A percentile compares a stretch with the other conserved stretches of the same genome.
phyloP scores from a whole-genome alignment of 805 yeast genomes.

The Metschnikowia kofuensis region DNA sequence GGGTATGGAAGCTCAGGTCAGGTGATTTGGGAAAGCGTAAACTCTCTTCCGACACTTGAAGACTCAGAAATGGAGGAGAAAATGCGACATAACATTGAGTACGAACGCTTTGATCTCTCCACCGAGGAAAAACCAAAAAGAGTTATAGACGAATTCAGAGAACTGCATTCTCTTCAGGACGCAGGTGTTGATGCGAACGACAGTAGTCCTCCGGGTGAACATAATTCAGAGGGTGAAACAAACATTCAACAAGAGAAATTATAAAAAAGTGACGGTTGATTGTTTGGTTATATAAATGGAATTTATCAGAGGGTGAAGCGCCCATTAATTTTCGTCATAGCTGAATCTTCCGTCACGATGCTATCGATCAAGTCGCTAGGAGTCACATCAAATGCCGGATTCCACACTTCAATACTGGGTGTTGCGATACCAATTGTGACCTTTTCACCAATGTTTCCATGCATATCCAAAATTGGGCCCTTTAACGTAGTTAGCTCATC shows the following conservation, averaged over 20 bases:
- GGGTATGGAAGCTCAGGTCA: slow-evolving; percentile 64
- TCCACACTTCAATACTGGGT: slow-evolving; percentile 84
- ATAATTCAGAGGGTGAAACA: too few relatives aligned
- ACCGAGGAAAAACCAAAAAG: neutral
- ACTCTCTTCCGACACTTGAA: slow-evolving; percentile 48
- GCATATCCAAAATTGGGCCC: slow-evolving; percentile 46
- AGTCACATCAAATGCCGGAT: slow-evolving; percentile 94
- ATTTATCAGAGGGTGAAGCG: slow-evolving; percentile 7
- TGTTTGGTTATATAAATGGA: neutral
- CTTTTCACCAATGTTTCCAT: slow-evolving; percentile 30
- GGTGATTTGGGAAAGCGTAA: slow-evolving; percentile 59
- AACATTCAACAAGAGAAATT: too few relatives aligned
- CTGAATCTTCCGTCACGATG: slow-evolving; percentile 74
- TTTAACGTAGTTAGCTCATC: slow-evolving; percentile 72
- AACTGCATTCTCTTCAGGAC: too few relatives aligned
- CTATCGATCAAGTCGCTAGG: slow-evolving; percentile 81
- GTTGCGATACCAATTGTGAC: slow-evolving; percentile 78
- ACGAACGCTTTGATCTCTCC: slow-evolving; percentile 1
- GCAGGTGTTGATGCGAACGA: too few relatives aligned
- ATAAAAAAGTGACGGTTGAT: too few relatives aligned
- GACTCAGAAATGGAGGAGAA: slow-evolving; percentile 46
- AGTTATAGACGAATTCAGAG: neutral
- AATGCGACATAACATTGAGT: slow-evolving; percentile 40
- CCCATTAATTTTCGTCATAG: slow-evolving; percentile 11
- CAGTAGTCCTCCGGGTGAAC: too few relatives aligned